These are phyloP conservation scores for Phyllosticta citriasiana DNA, from an alignment of 2,329 filamentous ascomycete species.

Conservation along the genomic window DNA sequence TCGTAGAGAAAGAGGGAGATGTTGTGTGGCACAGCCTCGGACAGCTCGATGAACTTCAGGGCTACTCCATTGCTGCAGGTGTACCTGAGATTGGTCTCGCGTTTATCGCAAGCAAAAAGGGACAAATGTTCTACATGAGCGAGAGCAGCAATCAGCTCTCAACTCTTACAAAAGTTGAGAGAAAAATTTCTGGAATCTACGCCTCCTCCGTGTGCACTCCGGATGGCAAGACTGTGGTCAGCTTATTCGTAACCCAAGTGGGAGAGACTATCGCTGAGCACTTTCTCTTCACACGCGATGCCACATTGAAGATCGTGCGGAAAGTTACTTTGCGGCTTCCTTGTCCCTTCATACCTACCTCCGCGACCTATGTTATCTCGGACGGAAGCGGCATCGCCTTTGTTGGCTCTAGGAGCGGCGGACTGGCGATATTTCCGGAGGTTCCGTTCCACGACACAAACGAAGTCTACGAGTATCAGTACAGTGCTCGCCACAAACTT, in stretches of 20 bases:
- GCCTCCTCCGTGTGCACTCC: slow-evolving; percentile 1
- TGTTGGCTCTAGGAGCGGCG: slow-evolving; percentile 2
- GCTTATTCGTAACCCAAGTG: slow-evolving; percentile 30
- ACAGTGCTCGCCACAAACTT: slow-evolving; percentile 15
- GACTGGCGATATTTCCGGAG: slow-evolving; percentile 1
- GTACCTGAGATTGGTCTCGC: slow-evolving; percentile 27
- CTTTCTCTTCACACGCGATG: slow-evolving; percentile 1
- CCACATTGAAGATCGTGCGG: not conserved
- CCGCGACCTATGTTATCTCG: slow-evolving; percentile 14
- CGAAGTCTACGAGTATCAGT: not conserved
- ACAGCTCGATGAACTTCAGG: slow-evolving; percentile 30
- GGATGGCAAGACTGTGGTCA: slow-evolving; percentile 11
- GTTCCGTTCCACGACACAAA: not conserved
- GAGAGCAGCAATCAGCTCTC: slow-evolving; percentile 13
- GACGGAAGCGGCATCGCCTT: not conserved
- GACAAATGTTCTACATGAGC: slow-evolving; percentile 32
- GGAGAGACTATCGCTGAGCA: slow-evolving; percentile 25
- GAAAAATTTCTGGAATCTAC: slow-evolving; percentile 36
- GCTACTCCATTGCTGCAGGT: slow-evolving; percentile 38
- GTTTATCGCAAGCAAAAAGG: slow-evolving; percentile 38
- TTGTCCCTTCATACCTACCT: slow-evolving; percentile 42
- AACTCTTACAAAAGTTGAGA: slow-evolving; percentile 19
- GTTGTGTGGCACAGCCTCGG: slow-evolving; percentile 21
- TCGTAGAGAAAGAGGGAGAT: not conserved
- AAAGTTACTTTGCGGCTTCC: slow-evolving; percentile 18